A percentile compares a stretch with the other conserved stretches of the same genome.
These are phyloP conservation scores for Lasiodiplodia sp. DNA, from an alignment of 2,329 filamentous ascomycete species.

Conservation along the genomic window DNA sequence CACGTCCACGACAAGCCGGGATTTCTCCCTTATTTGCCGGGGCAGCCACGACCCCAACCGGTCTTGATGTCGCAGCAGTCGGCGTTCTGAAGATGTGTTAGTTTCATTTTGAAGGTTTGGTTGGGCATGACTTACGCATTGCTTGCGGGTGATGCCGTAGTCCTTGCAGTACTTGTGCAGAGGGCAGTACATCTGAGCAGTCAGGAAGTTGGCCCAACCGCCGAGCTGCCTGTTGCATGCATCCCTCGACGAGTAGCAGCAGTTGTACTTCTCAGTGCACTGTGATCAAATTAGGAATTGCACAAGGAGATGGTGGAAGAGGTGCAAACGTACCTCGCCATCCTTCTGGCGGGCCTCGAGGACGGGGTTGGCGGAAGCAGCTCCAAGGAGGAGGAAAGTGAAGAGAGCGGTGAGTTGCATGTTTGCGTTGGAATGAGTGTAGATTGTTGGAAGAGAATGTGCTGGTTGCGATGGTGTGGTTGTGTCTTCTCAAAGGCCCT, in stretches of 20 bases:
- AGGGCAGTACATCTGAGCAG: background rate
- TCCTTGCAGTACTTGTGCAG: background rate
- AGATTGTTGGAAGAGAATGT: background rate
- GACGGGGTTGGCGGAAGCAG: background rate
- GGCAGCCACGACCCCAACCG: background rate
- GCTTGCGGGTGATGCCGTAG: background rate
- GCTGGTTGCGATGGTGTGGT: background rate
- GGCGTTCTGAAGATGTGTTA: background rate
- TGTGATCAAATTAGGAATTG: background rate
- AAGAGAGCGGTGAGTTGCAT: background rate
- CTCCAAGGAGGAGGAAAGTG: background rate
- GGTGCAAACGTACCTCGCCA: background rate
- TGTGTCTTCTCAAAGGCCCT: background rate
- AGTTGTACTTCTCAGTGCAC: background rate
- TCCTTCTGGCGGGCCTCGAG: background rate
- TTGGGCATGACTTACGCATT: background rate
- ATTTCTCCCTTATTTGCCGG: background rate
- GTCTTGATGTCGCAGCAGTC: slow-evolving; percentile 1
- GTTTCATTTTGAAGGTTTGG: background rate
- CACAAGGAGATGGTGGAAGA: fast-evolving
- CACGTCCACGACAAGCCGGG: background rate
- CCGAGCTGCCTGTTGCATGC: background rate
- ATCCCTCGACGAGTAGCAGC: background rate
- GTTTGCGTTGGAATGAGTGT: background rate
- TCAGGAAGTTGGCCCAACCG: background rate